Evolutionary conservation across 495 filamentous ascomycete genomes (phyloP).

Genomic region (Collariella sp.): DNA sequence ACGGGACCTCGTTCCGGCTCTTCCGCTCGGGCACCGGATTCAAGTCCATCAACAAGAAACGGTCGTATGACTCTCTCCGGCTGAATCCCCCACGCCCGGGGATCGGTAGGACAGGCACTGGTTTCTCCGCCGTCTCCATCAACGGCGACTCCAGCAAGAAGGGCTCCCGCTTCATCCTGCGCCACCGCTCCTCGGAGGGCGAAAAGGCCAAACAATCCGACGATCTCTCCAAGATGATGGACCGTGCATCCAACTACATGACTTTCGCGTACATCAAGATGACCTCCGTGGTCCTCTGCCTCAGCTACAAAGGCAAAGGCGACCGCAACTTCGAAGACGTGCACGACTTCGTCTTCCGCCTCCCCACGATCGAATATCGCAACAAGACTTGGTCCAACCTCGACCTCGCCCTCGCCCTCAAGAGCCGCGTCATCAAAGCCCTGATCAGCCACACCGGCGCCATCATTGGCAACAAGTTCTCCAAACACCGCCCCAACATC

Average conservation of each 20-base stretch:
- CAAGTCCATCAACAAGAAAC: slow-evolving; percentile 48
- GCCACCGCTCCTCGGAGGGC: slow-evolving; percentile 29
- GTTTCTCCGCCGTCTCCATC: slow-evolving; percentile 35
- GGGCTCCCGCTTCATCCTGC: slow-evolving; percentile 36
- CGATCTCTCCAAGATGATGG: slow-evolving; percentile 97
- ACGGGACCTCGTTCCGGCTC: slow-evolving; percentile 45
- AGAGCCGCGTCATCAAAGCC: slow-evolving; percentile 88
- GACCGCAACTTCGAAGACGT: slow-evolving; percentile 93
- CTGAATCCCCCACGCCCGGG: slow-evolving; percentile 37
- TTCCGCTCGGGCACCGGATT: slow-evolving; percentile 39
- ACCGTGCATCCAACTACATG: slow-evolving; percentile 92
- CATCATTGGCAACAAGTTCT: slow-evolving; percentile 95
- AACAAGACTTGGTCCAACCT: slow-evolving; percentile 99
- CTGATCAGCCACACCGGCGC: slow-evolving; percentile 92
- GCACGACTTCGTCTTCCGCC: slow-evolving; percentile 92
- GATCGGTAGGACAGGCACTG: slow-evolving; percentile 44
- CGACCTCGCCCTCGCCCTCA: slow-evolving; percentile 82
- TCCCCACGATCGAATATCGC: slow-evolving; percentile 88
- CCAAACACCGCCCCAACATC: slow-evolving; percentile 70
- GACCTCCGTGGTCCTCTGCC: slow-evolving; percentile 84
- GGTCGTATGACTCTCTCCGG: slow-evolving; percentile 59
- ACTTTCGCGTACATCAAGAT: slow-evolving; percentile 92
- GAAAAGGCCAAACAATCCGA: slow-evolving; percentile 56
- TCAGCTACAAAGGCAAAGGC: slow-evolving; percentile 94
- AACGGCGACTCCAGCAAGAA: slow-evolving; percentile 43